Base-by-base conservation (phyloP, 495 filamentous ascomycete species). In the Xylaria curta region DNA sequence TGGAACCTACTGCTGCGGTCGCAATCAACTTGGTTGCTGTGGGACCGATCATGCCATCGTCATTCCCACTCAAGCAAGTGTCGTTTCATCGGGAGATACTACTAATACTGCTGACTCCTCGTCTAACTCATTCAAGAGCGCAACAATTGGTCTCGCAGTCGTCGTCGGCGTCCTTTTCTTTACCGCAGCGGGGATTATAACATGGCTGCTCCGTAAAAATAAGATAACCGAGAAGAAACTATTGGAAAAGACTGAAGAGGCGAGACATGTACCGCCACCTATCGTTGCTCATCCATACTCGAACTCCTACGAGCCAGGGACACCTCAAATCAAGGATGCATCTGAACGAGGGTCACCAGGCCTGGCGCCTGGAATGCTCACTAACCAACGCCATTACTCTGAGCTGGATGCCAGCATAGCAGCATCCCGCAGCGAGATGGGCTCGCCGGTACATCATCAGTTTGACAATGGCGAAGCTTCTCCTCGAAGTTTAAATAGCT, bases 11-110 rank as follows among this genome's bases (percentile, higher is more conserved):
- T 78, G 76, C 71, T 76, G 75, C 46, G 76, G 75, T 17, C 72
- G 46, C 19, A 76, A 78, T 59, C 62, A 78, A 38, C 76, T 76
- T 49, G 71, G 70, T 13, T 78, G 76, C 69, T 78, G 76, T 66
- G 76, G 76, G 13, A 78, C 76, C 24, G 33, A 69, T 19, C 69
- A 51, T 31, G 76, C 76, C 10, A 63, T 76, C 53, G 47, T 63
- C 17, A 67, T 73, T 47, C 76, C 71, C 8, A 72, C 68, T 24
- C 66, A 70, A 69, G 42, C 36, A 17, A 61, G 59, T 63, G 58
- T 74, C 5, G 38, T 66, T 26, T 60, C 36, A 15, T 47, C 70
- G 46, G 40, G 44, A 1, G 38, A 28, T 38, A 24, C n/a, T 19
- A 53, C 64, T 38, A 4, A 21, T 42, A 12, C 3, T 24, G 5